A percentile compares a stretch with the other conserved stretches of the same genome.
These are phyloP conservation scores for Diplocarpon mali DNA, from an alignment of 2,329 filamentous ascomycete genomes.

Conservation along the genomic window DNA sequence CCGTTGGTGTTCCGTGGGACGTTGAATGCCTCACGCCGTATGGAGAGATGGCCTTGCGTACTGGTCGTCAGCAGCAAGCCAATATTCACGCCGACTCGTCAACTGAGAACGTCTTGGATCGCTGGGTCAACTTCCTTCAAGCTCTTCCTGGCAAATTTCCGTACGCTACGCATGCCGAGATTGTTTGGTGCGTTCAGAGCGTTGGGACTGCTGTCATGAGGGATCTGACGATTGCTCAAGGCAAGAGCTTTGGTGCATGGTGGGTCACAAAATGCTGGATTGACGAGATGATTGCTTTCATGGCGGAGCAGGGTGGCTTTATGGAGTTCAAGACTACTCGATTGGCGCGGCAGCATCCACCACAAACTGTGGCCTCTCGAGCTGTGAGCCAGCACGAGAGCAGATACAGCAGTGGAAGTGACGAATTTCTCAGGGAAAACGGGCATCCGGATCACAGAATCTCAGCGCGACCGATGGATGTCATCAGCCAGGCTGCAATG, in stretches of 20 bases:
- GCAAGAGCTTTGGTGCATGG: conserved; percentile 79
- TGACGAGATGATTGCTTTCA: conserved; percentile 86
- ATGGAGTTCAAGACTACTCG: conserved; percentile 47
- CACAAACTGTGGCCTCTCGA: conserved; percentile 13
- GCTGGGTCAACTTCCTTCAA: conserved; percentile 64
- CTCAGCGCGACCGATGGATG: conserved; percentile 26
- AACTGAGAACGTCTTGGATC: conserved; percentile 60
- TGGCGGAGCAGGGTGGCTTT: conserved; percentile 84
- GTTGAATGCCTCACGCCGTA: conserved; percentile 51
- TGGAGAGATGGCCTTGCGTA: conserved; percentile 42
- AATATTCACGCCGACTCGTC: conserved; percentile 31
- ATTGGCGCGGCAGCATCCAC: conserved; percentile 20
- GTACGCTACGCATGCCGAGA: conserved; percentile 58
- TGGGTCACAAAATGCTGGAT: conserved; percentile 94
- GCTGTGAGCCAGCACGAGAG: conserved; percentile 20
- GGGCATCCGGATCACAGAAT: conserved; percentile 14
- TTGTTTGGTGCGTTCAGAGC: conserved; percentile 66
- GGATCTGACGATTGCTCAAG: conserved; percentile 68
- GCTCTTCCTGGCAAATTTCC: conserved; percentile 62
- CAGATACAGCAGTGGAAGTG: conserved; percentile 25
- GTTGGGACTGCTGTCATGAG: conserved; percentile 68
- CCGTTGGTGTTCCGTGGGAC: conserved; percentile 54
- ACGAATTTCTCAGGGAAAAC: conserved; percentile 23
- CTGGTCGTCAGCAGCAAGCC: conserved; percentile 32
- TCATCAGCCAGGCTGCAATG: conserved; percentile 34